A percentile compares a stretch with the other conserved stretches of the same genome.
Evolutionary conservation across 2,329 filamentous ascomycete genomes (phyloP).

Genomic region (Ceratocystis cubensis): DNA sequence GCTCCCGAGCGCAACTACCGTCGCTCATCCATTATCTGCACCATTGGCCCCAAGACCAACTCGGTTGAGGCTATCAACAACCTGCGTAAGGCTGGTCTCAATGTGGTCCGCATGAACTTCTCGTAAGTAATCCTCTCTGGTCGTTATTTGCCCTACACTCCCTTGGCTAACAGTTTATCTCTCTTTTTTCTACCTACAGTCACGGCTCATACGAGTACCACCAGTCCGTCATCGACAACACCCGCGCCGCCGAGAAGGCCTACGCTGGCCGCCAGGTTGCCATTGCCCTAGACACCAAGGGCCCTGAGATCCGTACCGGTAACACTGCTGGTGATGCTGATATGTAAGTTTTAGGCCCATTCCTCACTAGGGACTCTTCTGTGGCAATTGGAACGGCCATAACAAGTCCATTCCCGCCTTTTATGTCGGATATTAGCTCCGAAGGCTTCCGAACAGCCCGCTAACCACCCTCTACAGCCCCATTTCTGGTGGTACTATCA

Average conservation of each 20-base stretch:
- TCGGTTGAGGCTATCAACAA: conserved; percentile 92
- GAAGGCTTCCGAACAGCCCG: neutral
- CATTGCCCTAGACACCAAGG: conserved; percentile 75
- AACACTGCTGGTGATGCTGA: conserved; percentile 76
- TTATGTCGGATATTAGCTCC: neutral
- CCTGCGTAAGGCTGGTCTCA: conserved; percentile 79
- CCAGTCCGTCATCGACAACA: conserved; percentile 95
- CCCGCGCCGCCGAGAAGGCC: conserved; percentile 68
- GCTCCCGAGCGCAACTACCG: conserved; percentile 80
- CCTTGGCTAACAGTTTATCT: too few species aligned
- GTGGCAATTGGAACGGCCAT: neutral
- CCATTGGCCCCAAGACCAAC: conserved; percentile 98
- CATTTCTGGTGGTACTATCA: conserved; percentile 66
- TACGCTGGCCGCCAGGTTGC: conserved; percentile 77
- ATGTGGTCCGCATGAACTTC: conserved; percentile 99
- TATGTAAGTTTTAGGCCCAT: conserved; percentile 31
- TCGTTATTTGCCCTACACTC: neutral
- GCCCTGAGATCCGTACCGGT: conserved; percentile 49
- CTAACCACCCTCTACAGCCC: conserved; percentile 32
- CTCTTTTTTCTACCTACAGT: conserved; percentile 27
- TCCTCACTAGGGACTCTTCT: too few species aligned
- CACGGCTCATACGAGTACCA: conserved; percentile 76
- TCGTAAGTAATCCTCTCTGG: conserved; percentile 9
- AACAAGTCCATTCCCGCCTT: neutral
- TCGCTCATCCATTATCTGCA: conserved; percentile 96